Percentiles rank a stretch among this genome's conserved stretches.
These are phyloP conservation scores for Metschnikowia arizonensis DNA, from an alignment of 805 yeast species.

Conservation along the genomic window DNA sequence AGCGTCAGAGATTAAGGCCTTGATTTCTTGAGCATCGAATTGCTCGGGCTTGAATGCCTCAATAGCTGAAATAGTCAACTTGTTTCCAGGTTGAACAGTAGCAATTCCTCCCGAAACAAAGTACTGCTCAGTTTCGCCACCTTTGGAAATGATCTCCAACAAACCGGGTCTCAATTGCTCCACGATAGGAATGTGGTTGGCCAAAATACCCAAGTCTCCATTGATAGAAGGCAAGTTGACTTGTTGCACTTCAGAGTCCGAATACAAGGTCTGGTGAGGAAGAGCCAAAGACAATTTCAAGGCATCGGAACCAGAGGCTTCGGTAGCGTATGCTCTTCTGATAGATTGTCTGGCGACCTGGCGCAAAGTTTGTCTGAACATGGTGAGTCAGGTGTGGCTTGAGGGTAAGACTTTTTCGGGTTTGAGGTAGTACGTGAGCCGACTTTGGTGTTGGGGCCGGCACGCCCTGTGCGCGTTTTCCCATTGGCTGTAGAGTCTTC, in stretches of 20 bases:
- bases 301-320: conserved; percentile 55
- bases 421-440: conserved; percentile 5
- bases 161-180: conserved; percentile 97
- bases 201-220: conserved; percentile 95
- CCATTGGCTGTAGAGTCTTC: conserved; percentile 26
- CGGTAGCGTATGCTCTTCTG: conserved; percentile 90
- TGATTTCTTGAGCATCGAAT: conserved; percentile 76
- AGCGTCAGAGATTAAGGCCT: conserved; percentile 83
- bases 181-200: conserved; percentile 95
- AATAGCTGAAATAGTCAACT: conserved; percentile 83
- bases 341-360: conserved; percentile 57
- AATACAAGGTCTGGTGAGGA: conserved; percentile 73
- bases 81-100: conserved; percentile 90
- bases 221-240: conserved; percentile 94
- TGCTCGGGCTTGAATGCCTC: conserved; percentile 93
- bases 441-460: conserved; percentile 15
- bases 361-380: conserved; percentile 65
- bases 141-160: conserved; percentile 80
- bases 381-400: conserved; percentile 20
- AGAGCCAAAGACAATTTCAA: conserved; percentile 85
- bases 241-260: conserved; percentile 56
- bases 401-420: conserved; percentile 2
- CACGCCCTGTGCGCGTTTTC: conserved; percentile 23
- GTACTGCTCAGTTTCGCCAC: conserved; percentile 68
- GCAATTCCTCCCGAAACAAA: conserved; percentile 97